These are phyloP conservation scores for Persicaria maculosa DNA, from an alignment of 148 eudicot genomes.

Conservation along the genomic window DNA sequence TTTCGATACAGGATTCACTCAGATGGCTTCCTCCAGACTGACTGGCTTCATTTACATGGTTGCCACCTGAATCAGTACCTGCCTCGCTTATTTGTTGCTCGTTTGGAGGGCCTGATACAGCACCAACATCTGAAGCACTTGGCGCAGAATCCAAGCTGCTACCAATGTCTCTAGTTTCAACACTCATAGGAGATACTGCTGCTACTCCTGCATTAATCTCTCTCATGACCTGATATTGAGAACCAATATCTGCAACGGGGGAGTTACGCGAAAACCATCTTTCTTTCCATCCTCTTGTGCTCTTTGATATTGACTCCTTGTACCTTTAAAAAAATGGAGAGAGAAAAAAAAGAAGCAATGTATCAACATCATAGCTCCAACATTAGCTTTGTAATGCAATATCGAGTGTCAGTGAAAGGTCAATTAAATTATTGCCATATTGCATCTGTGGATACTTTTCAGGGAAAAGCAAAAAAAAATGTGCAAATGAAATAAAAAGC, in stretches of 20 bases:
- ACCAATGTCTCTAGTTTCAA: conserved; percentile 37
- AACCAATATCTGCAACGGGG: conserved; percentile 36
- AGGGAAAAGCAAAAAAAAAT: not conserved
- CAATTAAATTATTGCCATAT: not conserved
- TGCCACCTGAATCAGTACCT: no score
- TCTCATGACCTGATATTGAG: conserved; percentile 43
- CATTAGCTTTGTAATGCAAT: not conserved
- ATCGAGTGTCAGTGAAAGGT: not conserved
- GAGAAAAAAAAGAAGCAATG: not conserved
- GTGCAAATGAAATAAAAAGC: not conserved
- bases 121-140: no score
- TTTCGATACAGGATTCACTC: no score
- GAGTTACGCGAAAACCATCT: conserved; percentile 72
- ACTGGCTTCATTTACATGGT: no score
- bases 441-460: no score
- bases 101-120: no score
- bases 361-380: not conserved
- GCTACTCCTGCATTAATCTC: conserved; percentile 52
- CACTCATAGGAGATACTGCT: conserved; percentile 55
- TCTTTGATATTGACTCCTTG: conserved; percentile 78
- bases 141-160: no score
- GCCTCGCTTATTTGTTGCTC: no score
- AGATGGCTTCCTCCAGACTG: no score
- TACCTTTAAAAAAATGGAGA: conserved; percentile 24
- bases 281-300: conserved; percentile 85